Base-by-base conservation (phyloP, 441 rosid genomes). In the Hura crepitans region DNA sequence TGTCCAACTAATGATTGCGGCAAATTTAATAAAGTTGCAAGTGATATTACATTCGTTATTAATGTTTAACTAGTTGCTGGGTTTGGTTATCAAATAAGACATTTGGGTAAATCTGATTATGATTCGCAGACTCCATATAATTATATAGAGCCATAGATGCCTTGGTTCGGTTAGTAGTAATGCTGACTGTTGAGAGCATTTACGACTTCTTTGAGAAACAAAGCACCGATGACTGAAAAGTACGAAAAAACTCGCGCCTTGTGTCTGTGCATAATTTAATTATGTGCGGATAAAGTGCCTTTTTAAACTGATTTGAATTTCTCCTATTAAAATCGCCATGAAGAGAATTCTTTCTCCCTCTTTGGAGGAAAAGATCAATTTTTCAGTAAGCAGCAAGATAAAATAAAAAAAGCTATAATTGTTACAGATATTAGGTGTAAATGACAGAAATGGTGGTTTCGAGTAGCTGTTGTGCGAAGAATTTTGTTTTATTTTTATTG, bases 401-500 rank as follows among this genome's bases (percentile, higher is more conserved):
- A 47, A 71, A 77, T 9, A 25, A 33, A 23, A 31, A 55, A 61
- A 65, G 27, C 6, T 54, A 39, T 65, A 68, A 68, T 76, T 20
- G 61, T 59, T 50, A 68, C 79, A 70, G 81, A 62, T 74, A 71
- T 63, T 51, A 28, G 55, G 77, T 81, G 62, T 68, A 74, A 57
- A 76, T 69, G 39, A 66, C 20, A 56, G 75, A 18, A 42, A 9
- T 9, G 35, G 69, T 81, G 85, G 86, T 68, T 85, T 85, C 85
- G 0, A 46, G 68, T 55, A 69, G 81, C 84, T 81, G 84, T 58
- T 80, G 39, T 65, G 50, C 27, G 10, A 17, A 27, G 3, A 6
- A 43, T 74, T 64, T 60, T 56, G n/a, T n/a, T n/a, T n/a, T n/a
- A n/a, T n/a, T n/a, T n/a, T n/a, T n/a, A n/a, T n/a, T n/a, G n/a